Conservation (phyloP, 2,329 filamentous ascomycete species). For the Hypocreales sp. region DNA sequence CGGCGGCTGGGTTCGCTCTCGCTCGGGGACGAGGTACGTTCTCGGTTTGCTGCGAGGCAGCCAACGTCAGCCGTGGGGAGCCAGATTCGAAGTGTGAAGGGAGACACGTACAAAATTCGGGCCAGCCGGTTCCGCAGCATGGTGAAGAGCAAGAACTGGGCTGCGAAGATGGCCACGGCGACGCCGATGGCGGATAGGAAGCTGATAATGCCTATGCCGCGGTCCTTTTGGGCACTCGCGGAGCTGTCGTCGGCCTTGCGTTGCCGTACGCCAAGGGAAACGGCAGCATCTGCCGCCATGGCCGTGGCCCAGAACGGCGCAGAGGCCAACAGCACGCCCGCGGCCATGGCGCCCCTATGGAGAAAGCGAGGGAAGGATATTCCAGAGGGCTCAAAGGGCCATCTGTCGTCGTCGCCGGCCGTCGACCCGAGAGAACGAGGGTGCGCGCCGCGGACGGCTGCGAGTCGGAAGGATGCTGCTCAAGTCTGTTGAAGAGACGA, state of each 20-base stretch:
- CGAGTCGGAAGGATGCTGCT: not conserved
- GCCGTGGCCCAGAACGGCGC: not conserved
- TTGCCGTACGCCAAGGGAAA: too few species aligned
- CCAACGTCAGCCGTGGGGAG: too few species aligned
- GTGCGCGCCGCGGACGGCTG: too few species aligned
- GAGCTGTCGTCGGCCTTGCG: not conserved
- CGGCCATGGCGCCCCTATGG: too few species aligned
- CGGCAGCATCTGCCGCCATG: too few species aligned
- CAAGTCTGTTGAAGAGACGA: not conserved
- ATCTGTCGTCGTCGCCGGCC: too few species aligned
- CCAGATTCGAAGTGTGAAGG: not conserved
- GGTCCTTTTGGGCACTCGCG: slow-evolving; percentile 22
- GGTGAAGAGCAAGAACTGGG: slow-evolving; percentile 56
- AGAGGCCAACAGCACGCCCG: too few species aligned
- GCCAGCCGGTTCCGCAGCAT: slow-evolving; percentile 63
- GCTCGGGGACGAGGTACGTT: slow-evolving; percentile 74
- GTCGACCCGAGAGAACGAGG: too few species aligned
- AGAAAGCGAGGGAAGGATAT: too few species aligned
- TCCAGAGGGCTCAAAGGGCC: too few species aligned
- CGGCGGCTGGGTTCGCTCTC: slow-evolving; percentile 65
- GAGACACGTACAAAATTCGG: slow-evolving; percentile 60
- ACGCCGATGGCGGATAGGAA: slow-evolving; percentile 51
- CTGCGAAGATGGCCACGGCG: slow-evolving; percentile 45
- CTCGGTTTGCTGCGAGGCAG: slow-evolving; percentile 49
- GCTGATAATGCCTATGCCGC: slow-evolving; percentile 22